These are phyloP conservation scores for Quercus rubra DNA, from an alignment of 306 rosid genomes.

Conservation along the genomic window DNA sequence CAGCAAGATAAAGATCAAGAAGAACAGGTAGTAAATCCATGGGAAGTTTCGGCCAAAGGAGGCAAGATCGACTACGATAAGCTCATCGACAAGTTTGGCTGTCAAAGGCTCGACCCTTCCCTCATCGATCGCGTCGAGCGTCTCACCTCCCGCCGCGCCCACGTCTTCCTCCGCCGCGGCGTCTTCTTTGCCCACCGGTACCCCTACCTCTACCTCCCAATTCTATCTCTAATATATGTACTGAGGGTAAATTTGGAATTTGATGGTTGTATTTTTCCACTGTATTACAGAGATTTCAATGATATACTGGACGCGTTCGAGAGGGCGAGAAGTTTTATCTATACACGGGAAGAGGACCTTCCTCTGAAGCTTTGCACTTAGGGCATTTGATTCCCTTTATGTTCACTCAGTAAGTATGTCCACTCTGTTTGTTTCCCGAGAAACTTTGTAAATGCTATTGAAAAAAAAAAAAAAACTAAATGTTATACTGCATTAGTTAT, in stretches of 20 bases:
- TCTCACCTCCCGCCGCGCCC: constrained; percentile 70
- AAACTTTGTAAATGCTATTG: neutral
- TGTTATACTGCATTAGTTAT: neutral
- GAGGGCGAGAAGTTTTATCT: constrained; percentile 82
- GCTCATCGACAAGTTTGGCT: constrained; percentile 89
- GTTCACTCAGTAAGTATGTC: constrained; percentile 72
- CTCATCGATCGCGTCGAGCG: constrained; percentile 58
- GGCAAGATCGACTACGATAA: constrained; percentile 87
- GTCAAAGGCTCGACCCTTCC: constrained; percentile 62
- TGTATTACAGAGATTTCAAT: constrained; percentile 50
- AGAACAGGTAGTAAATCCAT: constrained; percentile 73
- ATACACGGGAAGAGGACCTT: constrained; percentile 92
- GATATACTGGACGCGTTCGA: constrained; percentile 73
- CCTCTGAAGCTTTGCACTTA: constrained; percentile 91
- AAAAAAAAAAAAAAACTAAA: neutral
- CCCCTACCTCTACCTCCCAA: neutral
- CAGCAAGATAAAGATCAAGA: neutral
- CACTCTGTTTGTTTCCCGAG: neutral
- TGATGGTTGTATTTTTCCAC: neutral
- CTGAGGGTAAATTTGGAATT: neutral
- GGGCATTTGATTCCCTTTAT: constrained; percentile 89
- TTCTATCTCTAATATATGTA: neutral
- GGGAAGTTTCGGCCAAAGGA: constrained; percentile 78
- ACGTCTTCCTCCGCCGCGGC: constrained; percentile 85
- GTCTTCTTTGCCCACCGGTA: constrained; percentile 96